Base-by-base conservation (phyloP, 805 yeast genomes). In the Ogataea wickerhamii region DNA sequence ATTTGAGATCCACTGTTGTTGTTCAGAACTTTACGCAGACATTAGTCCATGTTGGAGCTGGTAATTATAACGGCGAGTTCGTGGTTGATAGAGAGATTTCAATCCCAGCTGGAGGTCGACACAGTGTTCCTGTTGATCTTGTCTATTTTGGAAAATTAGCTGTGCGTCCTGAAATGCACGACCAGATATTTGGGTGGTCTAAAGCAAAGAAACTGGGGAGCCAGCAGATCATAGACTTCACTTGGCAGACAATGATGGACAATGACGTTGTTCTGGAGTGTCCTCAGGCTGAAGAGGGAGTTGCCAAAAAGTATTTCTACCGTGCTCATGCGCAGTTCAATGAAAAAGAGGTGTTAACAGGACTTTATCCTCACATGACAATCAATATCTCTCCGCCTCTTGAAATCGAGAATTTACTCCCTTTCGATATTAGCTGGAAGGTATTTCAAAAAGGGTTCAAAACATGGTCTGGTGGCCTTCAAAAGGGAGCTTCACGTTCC, bases 331-430 rank as follows among this genome's bases (percentile, higher is more conserved):
- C 91, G 1, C 60, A 66, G 31, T 82, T 62, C 58, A 78, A 83
- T 45, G 57, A 64, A 13, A 68, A 73, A n/a, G 94, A 86, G 45
- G 88, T 87, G 0, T 63, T 88, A 18, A 73, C 85, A 0, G 68
- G 71, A 41, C 72, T 85, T 1, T 94, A 87, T 53, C 98, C 98
- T 0, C 93, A 86, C 51, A 73, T 91, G 85, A 73, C 69, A 6
- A 63, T 93, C 18, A 72, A 79, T 4, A 63, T 93, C 5, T 78
- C 93, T 0, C 87, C 98, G 0, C 98, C 98, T 0, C 62, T 93
- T 32, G 86, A 85, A 49, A 69, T 93, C 41, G 88, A 85, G 48
- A 93, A 93, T 53, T 65, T 87, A 36, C 59, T 94, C 34, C 98
- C 99, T 0, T 84, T 74, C 55, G 95, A 86, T 50, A 61, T 91